Evolutionary conservation across 1,284 basidiomycete genomes (phyloP), one percentile per base, ranked within the genome.

Genomic region (Marasmius tenuissimus): DNA sequence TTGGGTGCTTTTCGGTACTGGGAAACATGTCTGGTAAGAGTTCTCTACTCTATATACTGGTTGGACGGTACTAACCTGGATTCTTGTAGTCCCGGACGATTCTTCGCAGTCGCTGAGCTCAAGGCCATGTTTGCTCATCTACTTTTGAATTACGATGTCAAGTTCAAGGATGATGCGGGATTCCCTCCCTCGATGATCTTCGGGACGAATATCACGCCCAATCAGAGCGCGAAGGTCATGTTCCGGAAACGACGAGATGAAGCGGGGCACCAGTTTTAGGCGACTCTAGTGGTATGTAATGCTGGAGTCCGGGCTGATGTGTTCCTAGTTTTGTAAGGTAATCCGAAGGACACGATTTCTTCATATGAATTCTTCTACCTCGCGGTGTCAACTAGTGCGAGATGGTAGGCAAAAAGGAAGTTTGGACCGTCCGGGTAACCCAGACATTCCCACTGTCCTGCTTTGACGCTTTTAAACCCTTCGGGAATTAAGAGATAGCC

Each of bases 51-150:
- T 1, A 4, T 33, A 49, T 12, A 14, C 10, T 34, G 33, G 49
- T 8, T 42, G 34, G 22, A 3, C n/a, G 14, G 27, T 37, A 14
- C 35, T 73, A 50, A 56, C 68, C 45, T 47, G 8, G 20, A 20
- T 18, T 37, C 37, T 33, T 45, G 2, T 50, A 78, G 76, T 56
- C 77, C 78, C 2, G 78, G 78, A 1, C 66, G 78, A 9, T 79
- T 78, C 71, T 80, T 79, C 63, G 77, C 78, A 0, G 72, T 72
- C 14, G 72, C 68, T 52, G 74, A 75, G 65, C 66, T 81, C 22
- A 81, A 81, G 67, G 65, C 71, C 1, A 75, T 81, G 69, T 57
- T 81, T 50, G 78, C 75, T 6, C 70, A 79, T 63, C 60, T 81
- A 14, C 57, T 81, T 4, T 20, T 74, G 35, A 73, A 72, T 51